Evolutionary conservation across 768 basidiomycete species (phyloP).

Genomic region (Mycena filopes): DNA sequence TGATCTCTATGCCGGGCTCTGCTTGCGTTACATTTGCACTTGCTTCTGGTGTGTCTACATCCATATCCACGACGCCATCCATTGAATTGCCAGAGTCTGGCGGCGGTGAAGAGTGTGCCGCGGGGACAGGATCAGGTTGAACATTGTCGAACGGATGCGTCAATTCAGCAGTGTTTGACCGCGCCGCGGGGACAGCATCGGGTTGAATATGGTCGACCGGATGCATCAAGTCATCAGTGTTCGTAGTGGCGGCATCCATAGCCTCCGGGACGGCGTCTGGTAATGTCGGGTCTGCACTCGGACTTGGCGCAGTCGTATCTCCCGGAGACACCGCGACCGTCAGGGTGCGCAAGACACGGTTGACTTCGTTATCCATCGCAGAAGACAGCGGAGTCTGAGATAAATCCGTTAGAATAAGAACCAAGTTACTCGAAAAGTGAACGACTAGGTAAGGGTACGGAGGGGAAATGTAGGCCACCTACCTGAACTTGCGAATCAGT

Average conservation of each 20-base stretch:
- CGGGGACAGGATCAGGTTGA: not conserved
- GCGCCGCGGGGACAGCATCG: not conserved
- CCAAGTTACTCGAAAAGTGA: too few species aligned
- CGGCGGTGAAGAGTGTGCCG: not conserved
- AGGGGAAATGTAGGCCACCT: not conserved
- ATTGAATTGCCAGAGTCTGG: not conserved
- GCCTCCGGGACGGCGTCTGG: not conserved
- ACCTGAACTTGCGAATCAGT: not conserved
- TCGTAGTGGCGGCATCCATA: not conserved
- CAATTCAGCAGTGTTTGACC: too few species aligned
- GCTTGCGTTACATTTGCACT: too few species aligned
- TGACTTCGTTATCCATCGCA: slow-evolving; percentile 16
- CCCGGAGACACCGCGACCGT: not conserved
- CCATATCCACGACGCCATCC: slow-evolving; percentile 6
- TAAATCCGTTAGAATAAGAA: too few species aligned
- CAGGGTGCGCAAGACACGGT: slow-evolving; percentile 18
- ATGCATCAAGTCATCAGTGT: slow-evolving; percentile 13
- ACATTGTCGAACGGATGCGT: too few species aligned
- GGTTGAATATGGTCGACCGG: not conserved
- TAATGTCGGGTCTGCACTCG: not conserved
- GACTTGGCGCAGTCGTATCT: not conserved
- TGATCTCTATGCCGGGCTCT: too few species aligned
- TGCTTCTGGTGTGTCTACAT: not conserved
- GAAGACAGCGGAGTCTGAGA: not conserved
- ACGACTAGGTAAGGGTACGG: not conserved